Evolutionary conservation across 1,284 basidiomycete genomes (phyloP), one percentile per base, ranked within the genome.

Genomic region (Chalciporus sp.): DNA sequence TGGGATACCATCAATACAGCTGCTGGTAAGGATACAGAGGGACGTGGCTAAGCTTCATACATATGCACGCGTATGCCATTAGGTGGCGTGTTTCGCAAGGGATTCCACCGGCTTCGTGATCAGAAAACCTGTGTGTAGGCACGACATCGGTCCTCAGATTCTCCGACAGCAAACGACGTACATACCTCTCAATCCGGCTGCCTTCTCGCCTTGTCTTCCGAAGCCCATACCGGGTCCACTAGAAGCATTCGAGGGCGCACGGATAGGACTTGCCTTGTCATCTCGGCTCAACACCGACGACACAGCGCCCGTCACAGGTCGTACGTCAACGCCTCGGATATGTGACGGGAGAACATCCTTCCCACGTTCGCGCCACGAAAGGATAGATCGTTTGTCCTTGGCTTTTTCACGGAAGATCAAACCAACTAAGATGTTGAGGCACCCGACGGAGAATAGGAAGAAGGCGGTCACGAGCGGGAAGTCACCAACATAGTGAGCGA

Each of bases 401-500:
- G 77, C 81, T 1, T 69, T 73, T 61, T 83, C 80, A 55, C 85
- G 82, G 79, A 89, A 90, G 64, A 89, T 78, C 63, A 91, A 80
- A 23, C 88, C 92, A 45, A 87, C 77, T 55, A 94, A 70, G 58
- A 92, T 85, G 77, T 96, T 94, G 63, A 91, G 67, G 67, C 90
- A 90, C 1, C 91, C 92, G 50, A 95, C 68, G 45, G 92, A 78
- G 74, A 95, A 95, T 61, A 95, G 79, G 72, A 95, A 82, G 82
- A 94, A 92, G 16, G 86, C 88, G 1, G 90, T 80, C 53, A 94
- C 90, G 61, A 94, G 85, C 1, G 91, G 82, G 71, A 95, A 93
- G 57, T 81, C 80, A 59, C 85, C 80, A 52, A 90, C 86, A 63
- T 85, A 86, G 70, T 93, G 91, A 1, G 90, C 91, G 57, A 95